A percentile compares a stretch with the other conserved stretches of the same genome.
Evolutionary conservation across 1,284 basidiomycete genomes (phyloP).

Genomic region (Malassezia psittaci): DNA sequence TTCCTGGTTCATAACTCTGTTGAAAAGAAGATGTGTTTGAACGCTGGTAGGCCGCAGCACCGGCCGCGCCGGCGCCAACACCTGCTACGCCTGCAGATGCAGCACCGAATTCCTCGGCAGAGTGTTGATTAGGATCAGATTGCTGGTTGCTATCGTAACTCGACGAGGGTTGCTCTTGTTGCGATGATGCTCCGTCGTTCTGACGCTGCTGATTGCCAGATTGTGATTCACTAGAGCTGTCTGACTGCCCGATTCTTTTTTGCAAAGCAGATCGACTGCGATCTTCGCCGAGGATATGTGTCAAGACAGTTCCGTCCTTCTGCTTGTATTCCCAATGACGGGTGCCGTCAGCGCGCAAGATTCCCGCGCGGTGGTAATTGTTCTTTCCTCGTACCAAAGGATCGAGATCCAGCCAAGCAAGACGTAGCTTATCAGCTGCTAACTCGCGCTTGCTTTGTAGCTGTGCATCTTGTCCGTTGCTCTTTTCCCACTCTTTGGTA

Average conservation of each 20-base stretch:
- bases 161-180: not conserved
- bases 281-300: slow-evolving; percentile 35
- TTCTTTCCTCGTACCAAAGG: slow-evolving; percentile 43
- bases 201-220: slow-evolving; percentile 20
- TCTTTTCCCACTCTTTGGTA: slow-evolving; percentile 43
- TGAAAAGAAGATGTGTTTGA: too few species aligned
- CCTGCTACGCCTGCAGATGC: slow-evolving; percentile 16
- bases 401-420: slow-evolving; percentile 46
- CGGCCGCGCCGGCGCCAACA: slow-evolving; percentile 8
- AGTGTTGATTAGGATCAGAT: not conserved
- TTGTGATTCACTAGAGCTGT: too few species aligned
- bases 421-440: slow-evolving; percentile 43
- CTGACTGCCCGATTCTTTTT: slow-evolving; percentile 26
- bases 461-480: slow-evolving; percentile 22
- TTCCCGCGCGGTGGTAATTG: slow-evolving; percentile 45
- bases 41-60: slow-evolving; percentile 1
- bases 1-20: too few species aligned
- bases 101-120: slow-evolving; percentile 16
- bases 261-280: slow-evolving; percentile 25
- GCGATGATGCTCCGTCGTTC: not conserved
- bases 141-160: too few species aligned
- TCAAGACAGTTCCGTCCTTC: slow-evolving; percentile 30
- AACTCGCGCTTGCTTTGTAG: slow-evolving; percentile 31
- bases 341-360: slow-evolving; percentile 41
- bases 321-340: slow-evolving; percentile 43